Evolutionary conservation across 495 filamentous ascomycete genomes (phyloP), one percentile per base, ranked within the genome.

Genomic region (Durotheca rogersii): DNA sequence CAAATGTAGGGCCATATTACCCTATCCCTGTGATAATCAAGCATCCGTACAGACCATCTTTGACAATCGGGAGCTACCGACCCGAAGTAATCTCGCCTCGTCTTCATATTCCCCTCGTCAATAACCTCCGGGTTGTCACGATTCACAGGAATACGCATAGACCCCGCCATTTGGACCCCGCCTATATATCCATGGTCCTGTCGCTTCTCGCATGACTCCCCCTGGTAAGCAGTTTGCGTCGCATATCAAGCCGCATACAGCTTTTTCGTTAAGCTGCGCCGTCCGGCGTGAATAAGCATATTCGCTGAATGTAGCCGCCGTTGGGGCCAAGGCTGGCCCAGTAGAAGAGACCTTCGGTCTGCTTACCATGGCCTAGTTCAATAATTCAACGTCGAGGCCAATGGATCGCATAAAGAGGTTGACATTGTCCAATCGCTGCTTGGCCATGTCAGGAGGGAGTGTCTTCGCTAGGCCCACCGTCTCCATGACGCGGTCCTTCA

Each of bases 361-460:
- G 10, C 17, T 23, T 3, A 12, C 34, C 11, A n/a, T 29, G 4
- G 33, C 21, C 81, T 62, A 95, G 64, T 87, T 85, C 55, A 98
- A 83, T 49, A 96, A 74, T 59, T 96, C 93, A 25, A 98, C 93
- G 74, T 97, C 94, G 58, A 98, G 77, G 3, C 93, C 94, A 67
- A 98, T 97, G 41, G 92, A 93, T 53, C 89, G 82, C 92, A 98
- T 96, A 67, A 98, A 98, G 20, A 98, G 72, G 68, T 98, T 97
- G 56, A 98, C 94, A 64, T 96, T 92, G 47, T 84, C 84, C 36
- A 94, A 75, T 45, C 90, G 84, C 64, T 85, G 80, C 58, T 79
- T 82, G 12, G 85, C 81, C 81, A 96, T 84, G 32, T 93, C 89
- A 12, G 83, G 76, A 9, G 94, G 93, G 10, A 97, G 81, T 2